A percentile compares a stretch with the other conserved stretches of the same genome.
Evolutionary conservation across 2,329 filamentous ascomycete genomes (phyloP).

Genomic region (Alternaria brassicicola): DNA sequence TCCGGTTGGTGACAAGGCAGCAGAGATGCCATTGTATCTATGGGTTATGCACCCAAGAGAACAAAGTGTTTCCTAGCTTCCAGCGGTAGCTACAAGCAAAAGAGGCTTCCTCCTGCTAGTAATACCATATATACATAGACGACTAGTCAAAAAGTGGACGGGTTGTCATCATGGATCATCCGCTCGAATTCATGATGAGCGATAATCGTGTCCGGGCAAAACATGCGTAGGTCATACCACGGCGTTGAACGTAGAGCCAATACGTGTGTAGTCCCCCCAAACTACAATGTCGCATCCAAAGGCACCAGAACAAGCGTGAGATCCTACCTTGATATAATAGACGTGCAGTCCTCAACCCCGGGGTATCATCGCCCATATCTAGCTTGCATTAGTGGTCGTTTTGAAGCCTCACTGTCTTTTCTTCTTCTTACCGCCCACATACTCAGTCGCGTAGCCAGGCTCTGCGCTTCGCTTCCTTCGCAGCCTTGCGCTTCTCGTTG

Average conservation of each 20-base stretch:
- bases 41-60: constrained; percentile 2
- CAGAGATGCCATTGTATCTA: constrained; percentile 10
- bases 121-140: constrained; percentile 3
- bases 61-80: constrained; percentile 2
- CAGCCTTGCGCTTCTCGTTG: constrained; percentile 85
- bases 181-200: constrained; percentile 5
- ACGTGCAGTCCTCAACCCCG: constrained; percentile 3
- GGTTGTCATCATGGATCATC: background rate
- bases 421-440: constrained; percentile 38
- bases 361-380: constrained; percentile 17
- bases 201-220: background rate
- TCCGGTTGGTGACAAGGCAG: background rate
- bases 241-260: constrained; percentile 2
- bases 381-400: constrained; percentile 39
- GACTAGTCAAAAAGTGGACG: constrained; percentile 8
- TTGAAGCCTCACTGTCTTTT: constrained; percentile 19
- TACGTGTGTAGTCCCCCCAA: background rate
- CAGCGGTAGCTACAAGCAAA: background rate
- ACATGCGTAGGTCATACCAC: background rate
- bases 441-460: constrained; percentile 86
- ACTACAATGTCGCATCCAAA: constrained; percentile 4
- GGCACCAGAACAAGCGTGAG: constrained; percentile 7
- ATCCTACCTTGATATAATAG: constrained; percentile 28
- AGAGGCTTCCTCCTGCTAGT: constrained; percentile 1
- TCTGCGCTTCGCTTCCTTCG: constrained; percentile 91